Base-by-base conservation (phyloP, 192 early-diverging fungal species). In the Podila epigama region DNA sequence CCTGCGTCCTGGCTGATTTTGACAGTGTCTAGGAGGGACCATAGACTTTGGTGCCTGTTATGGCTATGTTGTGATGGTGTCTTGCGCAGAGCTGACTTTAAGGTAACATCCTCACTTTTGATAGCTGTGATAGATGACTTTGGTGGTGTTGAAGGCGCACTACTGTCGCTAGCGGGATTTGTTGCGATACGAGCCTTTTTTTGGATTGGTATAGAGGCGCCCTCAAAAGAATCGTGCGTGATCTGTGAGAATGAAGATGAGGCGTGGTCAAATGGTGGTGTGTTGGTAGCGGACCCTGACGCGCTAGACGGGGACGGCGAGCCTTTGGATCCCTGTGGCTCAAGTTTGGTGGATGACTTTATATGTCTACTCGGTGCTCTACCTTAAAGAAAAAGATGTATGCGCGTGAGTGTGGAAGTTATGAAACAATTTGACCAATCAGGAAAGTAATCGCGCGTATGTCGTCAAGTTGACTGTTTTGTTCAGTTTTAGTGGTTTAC, bases 141-240 rank as follows among this genome's bases (percentile, higher is more conserved):
- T 1, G 73, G 73, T 18, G 73, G 73, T n/a, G 73, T 77, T 2
- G 66, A 68, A 8, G 73, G 73, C 2, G 73, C 73, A 37, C 66
- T 77, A 18, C 53, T 66, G 34, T 50, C 53, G 52, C 55, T 68
- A 2, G 58, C 61, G 18, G 66, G 51, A 4, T 59, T 52, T 10
- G 56, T 37, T 9, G 52, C 48, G 15, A 77, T 77, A 8, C 73
- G 65, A 4, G 51, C 73, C 37, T 58, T 60, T n/a, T 77, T 77
- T 36, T 50, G 59, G 12, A 22, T 22, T 22, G 73, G 73, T 32
- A 42, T 28, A 22, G 55, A 25, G 10, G 42, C 33, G n/a, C 27
- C 29, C 22, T 77, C 73, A 11, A 31, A 28, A 22, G 61, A 57
- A 16, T 77, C 66, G 2, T 44, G 60, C 1, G 44, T 67, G n/a